Evolutionary conservation across 306 rosid species (phyloP), one percentile per base, ranked within the genome.

Genomic region (Rosa rugosa): DNA sequence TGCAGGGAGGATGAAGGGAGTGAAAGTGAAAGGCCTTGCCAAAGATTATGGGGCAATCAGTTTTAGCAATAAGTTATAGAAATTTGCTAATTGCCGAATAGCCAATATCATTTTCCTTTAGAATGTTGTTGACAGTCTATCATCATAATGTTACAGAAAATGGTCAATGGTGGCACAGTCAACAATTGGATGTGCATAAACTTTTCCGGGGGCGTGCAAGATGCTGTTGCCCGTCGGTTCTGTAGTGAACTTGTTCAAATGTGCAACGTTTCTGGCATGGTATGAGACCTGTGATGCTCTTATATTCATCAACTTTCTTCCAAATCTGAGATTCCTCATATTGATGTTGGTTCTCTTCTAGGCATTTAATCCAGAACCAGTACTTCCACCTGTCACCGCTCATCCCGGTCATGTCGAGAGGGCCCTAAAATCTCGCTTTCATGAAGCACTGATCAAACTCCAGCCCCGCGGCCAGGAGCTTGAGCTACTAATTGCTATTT

Each of bases 241-340:
- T 93, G 98, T 64, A 57, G 46, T 60, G 99, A 93, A 54, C 98
- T 95, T 63, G 98, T 93, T 7, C 96, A 88, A 57, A 96, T 96
- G 99, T 96, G 99, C 83, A 53, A 83, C 45, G 74, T 88, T 47
- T 95, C 99, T 87, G 99, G 99, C 83, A 93, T 95, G 99, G 99
- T 95, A 86, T 67, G 80, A 5, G 51, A 76, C 47, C 50, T 71
- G 27, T 68, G 47, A 41, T 14, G 13, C 68, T 69, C 71, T 34
- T 45, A 64, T 60, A 25, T 31, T 9, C 60, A 31, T 69, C 14
- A 25, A 0, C 17, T 49, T 38, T 69, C 42, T 10, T 31, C 81
- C 11, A 45, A 22, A 49, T 65, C 23, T 46, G 73, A 57, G 47
- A 31, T 27, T 36, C 22, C n/a, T 44, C 16, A 40, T 23, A 40